Conservation (phyloP, 768 basidiomycete species). For the Trametes sanguinea region DNA sequence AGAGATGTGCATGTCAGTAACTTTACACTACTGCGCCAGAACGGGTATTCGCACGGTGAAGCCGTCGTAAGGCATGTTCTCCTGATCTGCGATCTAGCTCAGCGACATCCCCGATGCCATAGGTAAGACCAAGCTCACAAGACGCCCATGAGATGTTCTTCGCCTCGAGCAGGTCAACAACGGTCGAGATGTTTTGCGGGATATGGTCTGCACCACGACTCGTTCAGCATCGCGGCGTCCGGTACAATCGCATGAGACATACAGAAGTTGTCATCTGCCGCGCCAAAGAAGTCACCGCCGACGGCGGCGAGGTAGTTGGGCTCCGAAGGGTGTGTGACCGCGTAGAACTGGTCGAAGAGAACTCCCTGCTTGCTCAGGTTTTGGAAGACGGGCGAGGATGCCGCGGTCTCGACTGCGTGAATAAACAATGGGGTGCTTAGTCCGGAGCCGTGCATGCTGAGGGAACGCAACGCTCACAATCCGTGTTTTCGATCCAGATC, state of each 20-base stretch:
- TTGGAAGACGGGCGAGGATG: conserved; percentile 34
- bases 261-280: conserved; percentile 43
- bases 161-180: conserved; percentile 61
- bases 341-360: conserved; percentile 44
- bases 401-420: conserved; percentile 23
- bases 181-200: conserved; percentile 52
- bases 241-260: neutral
- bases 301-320: conserved; percentile 58
- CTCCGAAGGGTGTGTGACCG: conserved; percentile 58
- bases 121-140: conserved; percentile 29
- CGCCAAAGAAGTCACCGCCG: conserved; percentile 57
- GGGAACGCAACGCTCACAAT: conserved; percentile 37
- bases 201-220: conserved; percentile 26
- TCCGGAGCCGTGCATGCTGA: neutral
- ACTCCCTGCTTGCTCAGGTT: conserved; percentile 53
- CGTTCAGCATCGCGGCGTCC: no score
- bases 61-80: conserved; percentile 55
- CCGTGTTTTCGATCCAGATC: conserved; percentile 68
- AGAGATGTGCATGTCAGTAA: neutral
- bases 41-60: conserved; percentile 30
- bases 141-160: conserved; percentile 60
- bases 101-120: no score
- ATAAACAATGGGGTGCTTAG: no score
- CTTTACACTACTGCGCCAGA: neutral
- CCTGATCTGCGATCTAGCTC: conserved; percentile 40